phyloP scores from a whole-genome alignment of 2,329 filamentous ascomycete genomes.

The Alternaria burnsii region DNA sequence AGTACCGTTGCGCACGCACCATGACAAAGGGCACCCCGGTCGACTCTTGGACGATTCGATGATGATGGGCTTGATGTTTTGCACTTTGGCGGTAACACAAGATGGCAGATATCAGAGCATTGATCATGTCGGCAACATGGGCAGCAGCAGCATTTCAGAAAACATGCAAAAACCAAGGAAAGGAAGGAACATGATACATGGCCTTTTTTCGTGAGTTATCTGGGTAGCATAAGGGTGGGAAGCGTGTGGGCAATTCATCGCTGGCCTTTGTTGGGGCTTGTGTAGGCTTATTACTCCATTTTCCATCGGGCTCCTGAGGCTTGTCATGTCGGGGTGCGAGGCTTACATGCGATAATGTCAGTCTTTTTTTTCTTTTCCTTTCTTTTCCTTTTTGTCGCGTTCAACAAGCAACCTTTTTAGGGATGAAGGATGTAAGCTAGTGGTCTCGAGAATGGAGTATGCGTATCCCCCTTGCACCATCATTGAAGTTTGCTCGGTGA shows the following conservation, averaged over 20 bases:
- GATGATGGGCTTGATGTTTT: conserved; percentile 27
- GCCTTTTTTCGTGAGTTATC: conserved; percentile 13
- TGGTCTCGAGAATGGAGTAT: conserved; percentile 22
- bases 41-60: conserved; percentile 22
- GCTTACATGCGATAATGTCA: conserved; percentile 33
- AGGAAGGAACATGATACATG: conserved; percentile 35
- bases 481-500: not conserved
- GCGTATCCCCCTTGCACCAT: conserved; percentile 18
- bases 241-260: conserved; percentile 14
- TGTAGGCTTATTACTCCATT: conserved; percentile 6
- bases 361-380: conserved; percentile 35
- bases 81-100: conserved; percentile 35
- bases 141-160: conserved; percentile 3
- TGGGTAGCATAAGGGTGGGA: conserved; percentile 21
- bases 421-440: conserved; percentile 37
- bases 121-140: conserved; percentile 4
- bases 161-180: conserved; percentile 15
- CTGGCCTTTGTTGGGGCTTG: conserved; percentile 9
- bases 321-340: conserved; percentile 18
- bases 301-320: conserved; percentile 21
- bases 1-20: conserved; percentile 26
- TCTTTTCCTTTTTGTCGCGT: conserved; percentile 28
- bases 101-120: conserved; percentile 24
- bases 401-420: conserved; percentile 31
- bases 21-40: conserved; percentile 8